Evolutionary conservation across 805 yeast species (phyloP).

Genomic region (Jamesozyma lodderae): DNA sequence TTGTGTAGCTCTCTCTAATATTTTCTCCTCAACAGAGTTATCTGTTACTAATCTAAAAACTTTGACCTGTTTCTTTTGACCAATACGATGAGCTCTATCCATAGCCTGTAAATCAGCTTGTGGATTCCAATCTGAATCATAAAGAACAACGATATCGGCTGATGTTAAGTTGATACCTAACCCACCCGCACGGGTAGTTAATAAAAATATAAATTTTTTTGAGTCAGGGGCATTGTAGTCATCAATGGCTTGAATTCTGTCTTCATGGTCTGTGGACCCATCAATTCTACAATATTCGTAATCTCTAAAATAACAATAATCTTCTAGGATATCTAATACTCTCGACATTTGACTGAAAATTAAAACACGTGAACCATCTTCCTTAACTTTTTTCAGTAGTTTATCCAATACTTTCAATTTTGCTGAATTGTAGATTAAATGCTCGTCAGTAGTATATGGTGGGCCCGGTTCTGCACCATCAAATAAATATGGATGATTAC

Average conservation of each 20-base stretch:
- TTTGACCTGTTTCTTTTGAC: conserved; percentile 75
- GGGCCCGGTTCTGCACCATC: conserved; percentile 91
- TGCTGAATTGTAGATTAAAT: conserved; percentile 61
- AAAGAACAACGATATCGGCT: conserved; percentile 70
- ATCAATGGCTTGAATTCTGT: conserved; percentile 67
- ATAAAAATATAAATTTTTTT: conserved; percentile 59
- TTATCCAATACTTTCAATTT: conserved; percentile 66
- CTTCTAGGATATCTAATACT: conserved; percentile 71
- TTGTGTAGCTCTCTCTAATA: conserved; percentile 73
- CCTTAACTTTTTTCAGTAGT: conserved; percentile 48
- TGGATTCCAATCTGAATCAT: conserved; percentile 83
- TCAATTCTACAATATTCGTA: conserved; percentile 72
- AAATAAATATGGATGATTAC: conserved; percentile 76
- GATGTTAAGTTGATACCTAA: conserved; percentile 73
- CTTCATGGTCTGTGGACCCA: conserved; percentile 75
- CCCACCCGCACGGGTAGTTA: conserved; percentile 87
- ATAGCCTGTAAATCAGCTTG: conserved; percentile 84
- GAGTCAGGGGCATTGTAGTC: conserved; percentile 71
- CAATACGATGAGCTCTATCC: conserved; percentile 87
- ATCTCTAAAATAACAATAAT: conserved; percentile 62
- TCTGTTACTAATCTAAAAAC: conserved; percentile 73
- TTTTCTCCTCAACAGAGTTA: conserved; percentile 77
- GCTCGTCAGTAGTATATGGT: conserved; percentile 79
- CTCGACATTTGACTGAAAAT: conserved; percentile 81
- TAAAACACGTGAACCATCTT: conserved; percentile 68